Evolutionary conservation across 495 filamentous ascomycete species (phyloP).

Genomic region (Corynascus novoguineensis): DNA sequence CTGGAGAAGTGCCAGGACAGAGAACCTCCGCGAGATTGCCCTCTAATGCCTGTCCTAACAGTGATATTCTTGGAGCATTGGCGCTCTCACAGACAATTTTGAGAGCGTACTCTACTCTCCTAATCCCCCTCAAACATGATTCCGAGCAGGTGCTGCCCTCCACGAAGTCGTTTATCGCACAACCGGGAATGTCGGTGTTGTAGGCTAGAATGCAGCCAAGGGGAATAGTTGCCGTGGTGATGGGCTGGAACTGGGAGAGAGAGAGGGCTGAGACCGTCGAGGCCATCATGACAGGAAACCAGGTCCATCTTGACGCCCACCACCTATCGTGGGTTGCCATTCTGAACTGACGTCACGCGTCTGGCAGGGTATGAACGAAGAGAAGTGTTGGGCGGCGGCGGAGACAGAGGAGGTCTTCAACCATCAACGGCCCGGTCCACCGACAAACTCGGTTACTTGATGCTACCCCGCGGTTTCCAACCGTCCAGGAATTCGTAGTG

Average conservation of each 20-base stretch:
- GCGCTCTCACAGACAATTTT: conserved; percentile 28
- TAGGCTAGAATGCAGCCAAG: conserved; percentile 38
- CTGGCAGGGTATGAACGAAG: conserved; percentile 14
- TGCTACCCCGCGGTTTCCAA: background rate
- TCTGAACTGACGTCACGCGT: conserved; percentile 21
- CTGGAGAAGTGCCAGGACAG: conserved; percentile 24
- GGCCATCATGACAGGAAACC: conserved; percentile 29
- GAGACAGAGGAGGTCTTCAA: background rate
- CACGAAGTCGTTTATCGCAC: conserved; percentile 33
- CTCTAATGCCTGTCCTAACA: conserved; percentile 33
- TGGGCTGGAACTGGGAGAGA: conserved; percentile 35
- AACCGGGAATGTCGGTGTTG: conserved; percentile 30
- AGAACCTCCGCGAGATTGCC: conserved; percentile 32
- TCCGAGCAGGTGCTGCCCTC: conserved; percentile 31
- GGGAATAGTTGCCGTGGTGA: conserved; percentile 33
- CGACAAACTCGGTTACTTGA: background rate
- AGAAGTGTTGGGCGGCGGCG: background rate
- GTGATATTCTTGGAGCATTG: conserved; percentile 23
- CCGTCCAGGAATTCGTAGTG: background rate
- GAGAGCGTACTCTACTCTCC: conserved; percentile 21
- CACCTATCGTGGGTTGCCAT: background rate
- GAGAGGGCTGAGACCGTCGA: conserved; percentile 36
- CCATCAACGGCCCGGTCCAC: background rate
- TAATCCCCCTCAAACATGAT: conserved; percentile 32
- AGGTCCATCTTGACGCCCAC: conserved; percentile 15